These are phyloP conservation scores for Cordyceps militaris DNA, from an alignment of 2,329 filamentous ascomycete species.

Conservation along the genomic window DNA sequence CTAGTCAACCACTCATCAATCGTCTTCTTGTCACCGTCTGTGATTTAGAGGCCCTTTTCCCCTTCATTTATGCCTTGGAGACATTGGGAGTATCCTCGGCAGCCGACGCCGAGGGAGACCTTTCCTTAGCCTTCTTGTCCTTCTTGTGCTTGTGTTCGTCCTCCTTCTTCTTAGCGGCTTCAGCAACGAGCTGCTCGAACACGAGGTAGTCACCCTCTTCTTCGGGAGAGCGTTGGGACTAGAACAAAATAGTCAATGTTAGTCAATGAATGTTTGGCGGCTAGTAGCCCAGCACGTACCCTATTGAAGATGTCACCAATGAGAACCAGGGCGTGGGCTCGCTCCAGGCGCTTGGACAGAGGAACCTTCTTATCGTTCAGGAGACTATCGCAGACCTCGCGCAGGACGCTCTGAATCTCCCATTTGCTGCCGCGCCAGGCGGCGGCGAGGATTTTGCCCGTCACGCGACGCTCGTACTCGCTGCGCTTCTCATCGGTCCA, in stretches of 20 bases:
- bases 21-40: not conserved
- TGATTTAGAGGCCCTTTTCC: not conserved
- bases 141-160: slow-evolving; percentile 62
- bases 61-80: slow-evolving; percentile 1
- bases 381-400: slow-evolving; percentile 88
- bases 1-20: not conserved
- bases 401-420: slow-evolving; percentile 91
- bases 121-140: slow-evolving; percentile 37
- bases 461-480: slow-evolving; percentile 92
- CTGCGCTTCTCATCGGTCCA: slow-evolving; percentile 97
- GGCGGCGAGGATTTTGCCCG: slow-evolving; percentile 94
- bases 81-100: slow-evolving; percentile 22
- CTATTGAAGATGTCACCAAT: slow-evolving; percentile 84
- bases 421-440: slow-evolving; percentile 96
- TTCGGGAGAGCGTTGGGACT: slow-evolving; percentile 85
- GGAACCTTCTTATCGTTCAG: slow-evolving; percentile 73
- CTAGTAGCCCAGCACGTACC: slow-evolving; percentile 42
- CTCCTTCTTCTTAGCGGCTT: slow-evolving; percentile 93
- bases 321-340: slow-evolving; percentile 81
- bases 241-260: not conserved
- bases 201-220: slow-evolving; percentile 99
- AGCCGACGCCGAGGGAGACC: slow-evolving; percentile 21
- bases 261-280: not conserved
- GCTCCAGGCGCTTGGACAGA: slow-evolving; percentile 78
- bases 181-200: slow-evolving; percentile 95